Percentiles rank a stretch among this genome's conserved stretches.
Conservation (phyloP, 352 stramenopile genomes). For the Globisporangium heterothallicum region DNA sequence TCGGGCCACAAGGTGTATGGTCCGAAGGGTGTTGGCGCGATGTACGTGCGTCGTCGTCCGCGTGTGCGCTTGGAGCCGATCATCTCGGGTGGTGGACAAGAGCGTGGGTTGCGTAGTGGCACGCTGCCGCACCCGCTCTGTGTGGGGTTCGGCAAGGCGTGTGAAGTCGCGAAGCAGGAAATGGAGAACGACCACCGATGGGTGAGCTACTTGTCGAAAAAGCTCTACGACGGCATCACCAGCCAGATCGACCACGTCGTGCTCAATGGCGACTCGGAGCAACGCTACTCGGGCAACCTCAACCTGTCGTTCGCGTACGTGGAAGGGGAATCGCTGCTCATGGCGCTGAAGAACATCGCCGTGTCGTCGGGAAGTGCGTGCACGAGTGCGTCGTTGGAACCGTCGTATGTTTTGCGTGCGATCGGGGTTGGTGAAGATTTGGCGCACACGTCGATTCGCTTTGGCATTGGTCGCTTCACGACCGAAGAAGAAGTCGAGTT, state of each 20-base stretch:
- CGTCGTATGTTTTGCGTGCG: slow-evolving; percentile 97
- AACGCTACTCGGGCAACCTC: slow-evolving; percentile 95
- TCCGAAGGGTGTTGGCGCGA: slow-evolving; percentile 97
- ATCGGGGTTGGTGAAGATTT: slow-evolving; percentile 99
- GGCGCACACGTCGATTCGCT: slow-evolving; percentile 97
- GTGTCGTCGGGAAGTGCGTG: slow-evolving; percentile 78
- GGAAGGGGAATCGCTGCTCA: slow-evolving; percentile 98
- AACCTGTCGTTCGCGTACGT: slow-evolving; percentile 99
- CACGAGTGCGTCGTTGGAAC: slow-evolving; percentile 83
- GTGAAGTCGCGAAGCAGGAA: slow-evolving; percentile 90
- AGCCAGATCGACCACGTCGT: slow-evolving; percentile 89
- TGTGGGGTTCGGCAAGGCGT: slow-evolving; percentile 89
- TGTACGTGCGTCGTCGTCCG: slow-evolving; percentile 96
- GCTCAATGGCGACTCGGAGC: slow-evolving; percentile 93
- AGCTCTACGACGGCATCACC: slow-evolving; percentile 88
- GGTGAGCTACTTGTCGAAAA: slow-evolving; percentile 93
- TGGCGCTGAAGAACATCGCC: slow-evolving; percentile 99
- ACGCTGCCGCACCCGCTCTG: slow-evolving; percentile 74
- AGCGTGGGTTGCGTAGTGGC: slow-evolving; percentile 94
- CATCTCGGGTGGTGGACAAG: slow-evolving; percentile 97
- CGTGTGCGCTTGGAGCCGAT: slow-evolving; percentile 97
- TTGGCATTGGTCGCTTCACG: slow-evolving; percentile 97
- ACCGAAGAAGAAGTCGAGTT: slow-evolving; percentile 98
- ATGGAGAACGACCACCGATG: slow-evolving; percentile 95
- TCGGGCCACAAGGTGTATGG: slow-evolving; percentile 98